phyloP scores from a whole-genome alignment of 371 early-diverging fungal genomes.

The Mucor racemosus region DNA sequence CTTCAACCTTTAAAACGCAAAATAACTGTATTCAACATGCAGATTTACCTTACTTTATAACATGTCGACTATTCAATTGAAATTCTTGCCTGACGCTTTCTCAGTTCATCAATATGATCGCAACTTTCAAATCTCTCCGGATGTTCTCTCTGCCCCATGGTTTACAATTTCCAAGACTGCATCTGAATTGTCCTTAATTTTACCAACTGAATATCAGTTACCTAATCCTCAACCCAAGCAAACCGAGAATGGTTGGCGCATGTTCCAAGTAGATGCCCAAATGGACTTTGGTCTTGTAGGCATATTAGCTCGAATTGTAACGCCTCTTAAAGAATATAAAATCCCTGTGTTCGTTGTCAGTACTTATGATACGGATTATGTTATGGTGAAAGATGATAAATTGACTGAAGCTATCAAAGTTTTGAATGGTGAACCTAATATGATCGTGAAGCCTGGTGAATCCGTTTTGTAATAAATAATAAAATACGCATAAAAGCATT shows the following conservation, averaged over 20 bases:
- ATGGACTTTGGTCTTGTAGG: constrained; percentile 82
- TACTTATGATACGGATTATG: constrained; percentile 82
- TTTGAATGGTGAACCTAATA: constrained; percentile 11
- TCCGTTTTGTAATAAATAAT: constrained; percentile 3
- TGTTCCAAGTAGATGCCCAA: constrained; percentile 68
- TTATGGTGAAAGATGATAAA: constrained; percentile 71
- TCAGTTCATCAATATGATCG: constrained; percentile 42
- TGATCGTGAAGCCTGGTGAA: constrained; percentile 23
- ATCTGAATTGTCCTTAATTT: constrained; percentile 61
- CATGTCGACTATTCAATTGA: constrained; percentile 31
- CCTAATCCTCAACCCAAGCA: constrained; percentile 41
- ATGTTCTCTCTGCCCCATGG: constrained; percentile 44
- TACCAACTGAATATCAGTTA: constrained; percentile 40
- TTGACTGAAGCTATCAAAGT: constrained; percentile 19
- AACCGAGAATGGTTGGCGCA: constrained; percentile 61
- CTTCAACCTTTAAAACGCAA: not conserved
- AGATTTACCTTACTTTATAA: not conserved
- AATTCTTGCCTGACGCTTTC: constrained; percentile 42
- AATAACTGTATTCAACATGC: not conserved
- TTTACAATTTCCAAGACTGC: constrained; percentile 62
- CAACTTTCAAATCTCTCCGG: constrained; percentile 11
- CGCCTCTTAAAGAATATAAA: constrained; percentile 58
- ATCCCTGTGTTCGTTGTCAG: constrained; percentile 77
- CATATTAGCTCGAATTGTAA: constrained; percentile 65
- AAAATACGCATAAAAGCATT: not conserved